Conservation (phyloP, 208 protist genomes). For the Angomonas ambiguus region DNA sequence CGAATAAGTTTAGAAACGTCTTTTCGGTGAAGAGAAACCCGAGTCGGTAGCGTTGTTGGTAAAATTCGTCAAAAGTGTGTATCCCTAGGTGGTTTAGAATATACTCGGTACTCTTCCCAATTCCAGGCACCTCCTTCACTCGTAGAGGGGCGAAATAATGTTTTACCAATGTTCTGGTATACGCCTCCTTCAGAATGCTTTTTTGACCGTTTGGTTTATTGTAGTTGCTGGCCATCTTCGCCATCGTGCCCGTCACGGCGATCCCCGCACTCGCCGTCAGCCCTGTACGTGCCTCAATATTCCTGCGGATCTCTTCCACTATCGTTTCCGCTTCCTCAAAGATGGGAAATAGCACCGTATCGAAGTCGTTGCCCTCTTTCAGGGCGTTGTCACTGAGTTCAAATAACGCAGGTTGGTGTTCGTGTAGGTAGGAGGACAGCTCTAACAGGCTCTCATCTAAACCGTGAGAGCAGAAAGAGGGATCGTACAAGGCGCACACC, state of each 20-base stretch:
- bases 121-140: slow-evolving; percentile 58
- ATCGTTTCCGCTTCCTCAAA: slow-evolving; percentile 43
- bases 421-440: slow-evolving; percentile 34
- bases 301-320: slow-evolving; percentile 39
- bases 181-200: slow-evolving; percentile 37
- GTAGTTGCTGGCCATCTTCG: slow-evolving; percentile 88
- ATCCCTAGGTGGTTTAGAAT: slow-evolving; percentile 48
- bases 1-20: slow-evolving; percentile 59
- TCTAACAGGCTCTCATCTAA: slow-evolving; percentile 79
- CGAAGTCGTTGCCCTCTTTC: neutral
- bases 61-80: slow-evolving; percentile 45
- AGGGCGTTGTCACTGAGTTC: neutral
- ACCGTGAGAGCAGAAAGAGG: slow-evolving; percentile 41
- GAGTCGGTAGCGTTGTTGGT: slow-evolving; percentile 45
- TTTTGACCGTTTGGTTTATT: slow-evolving; percentile 92
- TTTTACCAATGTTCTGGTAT: slow-evolving; percentile 49
- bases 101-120: slow-evolving; percentile 46
- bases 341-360: neutral
- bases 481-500: slow-evolving; percentile 75
- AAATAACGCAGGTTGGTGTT: neutral
- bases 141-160: slow-evolving; percentile 30
- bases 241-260: slow-evolving; percentile 60
- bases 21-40: slow-evolving; percentile 54
- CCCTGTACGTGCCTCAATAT: slow-evolving; percentile 37
- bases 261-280: slow-evolving; percentile 82